phyloP scores from a whole-genome alignment of 2,329 filamentous ascomycete species.

The Sordariomycetes sp. region DNA sequence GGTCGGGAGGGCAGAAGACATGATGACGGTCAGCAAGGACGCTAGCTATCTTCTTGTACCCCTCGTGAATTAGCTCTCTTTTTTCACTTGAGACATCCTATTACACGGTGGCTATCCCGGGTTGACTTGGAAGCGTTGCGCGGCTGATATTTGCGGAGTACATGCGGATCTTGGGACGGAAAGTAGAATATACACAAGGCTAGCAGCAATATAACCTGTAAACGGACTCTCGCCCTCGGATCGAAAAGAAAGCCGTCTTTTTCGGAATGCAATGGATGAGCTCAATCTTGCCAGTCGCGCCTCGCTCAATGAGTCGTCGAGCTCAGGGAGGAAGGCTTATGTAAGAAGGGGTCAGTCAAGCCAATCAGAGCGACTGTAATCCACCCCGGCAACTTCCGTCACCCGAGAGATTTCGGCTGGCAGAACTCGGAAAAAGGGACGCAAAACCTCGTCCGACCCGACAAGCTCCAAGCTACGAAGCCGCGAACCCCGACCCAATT shows the following conservation, averaged over 20 bases:
- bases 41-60: not conserved
- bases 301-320: not conserved
- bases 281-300: not conserved
- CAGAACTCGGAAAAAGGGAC: not conserved
- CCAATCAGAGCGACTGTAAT: not conserved
- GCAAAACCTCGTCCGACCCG: slow-evolving; percentile 1
- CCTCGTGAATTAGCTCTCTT: not conserved
- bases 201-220: no score
- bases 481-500: not conserved
- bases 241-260: no score
- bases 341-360: not conserved
- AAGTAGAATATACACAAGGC: no score
- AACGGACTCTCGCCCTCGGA: no score
- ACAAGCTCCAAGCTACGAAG: not conserved
- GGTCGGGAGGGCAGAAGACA: not conserved
- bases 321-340: not conserved
- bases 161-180: no score
- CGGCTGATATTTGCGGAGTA: no score
- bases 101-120: no score
- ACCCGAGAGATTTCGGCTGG: slow-evolving; percentile 1
- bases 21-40: not conserved
- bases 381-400: slow-evolving; percentile 1
- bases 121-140: no score
- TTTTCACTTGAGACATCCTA: no score
- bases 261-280: no score